phyloP scores from a whole-genome alignment of 345 rosid genomes.

The Eucalyptus guilfoylei region DNA sequence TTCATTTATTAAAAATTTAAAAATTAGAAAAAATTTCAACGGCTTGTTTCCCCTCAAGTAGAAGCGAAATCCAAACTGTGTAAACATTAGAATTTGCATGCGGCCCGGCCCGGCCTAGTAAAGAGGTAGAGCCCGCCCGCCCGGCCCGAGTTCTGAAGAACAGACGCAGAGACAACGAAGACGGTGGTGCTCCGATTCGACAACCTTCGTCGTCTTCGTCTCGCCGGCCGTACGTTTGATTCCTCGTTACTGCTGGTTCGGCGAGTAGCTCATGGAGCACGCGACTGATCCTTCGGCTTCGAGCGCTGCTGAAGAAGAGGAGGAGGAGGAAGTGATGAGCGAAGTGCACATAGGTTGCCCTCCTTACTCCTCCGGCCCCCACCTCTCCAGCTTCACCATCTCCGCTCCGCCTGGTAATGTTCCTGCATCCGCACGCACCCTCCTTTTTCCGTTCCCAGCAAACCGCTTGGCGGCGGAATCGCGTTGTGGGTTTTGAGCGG shows the following conservation, averaged over 20 bases:
- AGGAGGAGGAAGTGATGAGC: constrained; percentile 59
- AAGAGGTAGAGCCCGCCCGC: not conserved
- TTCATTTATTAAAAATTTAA: too few relatives aligned
- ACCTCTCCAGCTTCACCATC: constrained; percentile 54
- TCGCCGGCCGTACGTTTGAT: not conserved
- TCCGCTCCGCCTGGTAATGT: constrained; percentile 36
- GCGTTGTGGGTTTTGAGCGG: constrained; percentile 11
- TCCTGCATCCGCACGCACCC: not conserved
- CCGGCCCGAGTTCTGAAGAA: not conserved
- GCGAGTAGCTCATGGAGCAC: not conserved
- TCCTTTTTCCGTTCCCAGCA: not conserved
- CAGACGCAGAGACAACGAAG: not conserved
- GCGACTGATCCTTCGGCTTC: not conserved
- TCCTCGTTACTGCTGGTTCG: not conserved
- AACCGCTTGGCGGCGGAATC: not conserved
- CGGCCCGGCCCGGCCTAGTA: not conserved
- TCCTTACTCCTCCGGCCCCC: constrained; percentile 36
- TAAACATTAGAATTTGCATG: not conserved
- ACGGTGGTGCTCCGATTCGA: not conserved
- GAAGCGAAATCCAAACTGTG: not conserved
- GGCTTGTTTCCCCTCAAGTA: not conserved
- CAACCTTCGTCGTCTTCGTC: not conserved
- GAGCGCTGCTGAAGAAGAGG: not conserved
- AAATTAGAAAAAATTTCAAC: not conserved
- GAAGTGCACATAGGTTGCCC: constrained; percentile 85